phyloP scores from a whole-genome alignment of 768 basidiomycete genomes.

The Trametes punicea region DNA sequence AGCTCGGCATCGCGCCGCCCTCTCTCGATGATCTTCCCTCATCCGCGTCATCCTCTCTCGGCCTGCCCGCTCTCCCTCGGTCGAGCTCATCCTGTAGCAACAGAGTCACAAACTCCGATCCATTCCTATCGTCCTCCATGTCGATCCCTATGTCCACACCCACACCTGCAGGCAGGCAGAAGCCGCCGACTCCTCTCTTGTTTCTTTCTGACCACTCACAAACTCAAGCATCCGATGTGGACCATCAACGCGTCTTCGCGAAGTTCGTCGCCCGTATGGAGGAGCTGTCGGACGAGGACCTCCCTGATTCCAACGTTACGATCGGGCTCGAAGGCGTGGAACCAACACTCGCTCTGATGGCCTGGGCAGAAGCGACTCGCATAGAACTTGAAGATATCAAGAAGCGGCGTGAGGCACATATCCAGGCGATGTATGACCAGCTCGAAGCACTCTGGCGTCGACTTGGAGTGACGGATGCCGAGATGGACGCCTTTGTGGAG shows the following conservation, averaged over 20 bases:
- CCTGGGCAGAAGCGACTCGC: conserved; percentile 62
- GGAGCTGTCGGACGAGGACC: conserved; percentile 49
- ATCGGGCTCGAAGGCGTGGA: conserved; percentile 72
- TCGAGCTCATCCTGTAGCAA: conserved; percentile 33
- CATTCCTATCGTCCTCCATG: conserved; percentile 35
- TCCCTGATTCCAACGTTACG: conserved; percentile 36
- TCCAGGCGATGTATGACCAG: conserved; percentile 92
- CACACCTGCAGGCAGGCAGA: conserved; percentile 33
- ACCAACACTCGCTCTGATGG: conserved; percentile 70
- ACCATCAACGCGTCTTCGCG: conserved; percentile 58
- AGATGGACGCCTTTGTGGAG: conserved; percentile 94
- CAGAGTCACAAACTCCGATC: conserved; percentile 26
- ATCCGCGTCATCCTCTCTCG: conserved; percentile 33
- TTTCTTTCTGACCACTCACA: conserved; percentile 16
- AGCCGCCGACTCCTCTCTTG: conserved; percentile 39
- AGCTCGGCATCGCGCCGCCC: conserved; percentile 73
- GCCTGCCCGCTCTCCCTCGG: conserved; percentile 28
- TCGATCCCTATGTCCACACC: conserved; percentile 32
- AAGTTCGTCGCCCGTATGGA: conserved; percentile 63
- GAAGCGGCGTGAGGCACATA: conserved; percentile 70
- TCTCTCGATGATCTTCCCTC: conserved; percentile 43
- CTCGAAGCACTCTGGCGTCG: conserved; percentile 88
- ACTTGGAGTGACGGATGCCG: conserved; percentile 72
- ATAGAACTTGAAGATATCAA: conserved; percentile 69
- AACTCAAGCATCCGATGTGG: conserved; percentile 31